Evolutionary conservation across 495 filamentous ascomycete species (phyloP).

Genomic region (Cetradonia linearis): DNA sequence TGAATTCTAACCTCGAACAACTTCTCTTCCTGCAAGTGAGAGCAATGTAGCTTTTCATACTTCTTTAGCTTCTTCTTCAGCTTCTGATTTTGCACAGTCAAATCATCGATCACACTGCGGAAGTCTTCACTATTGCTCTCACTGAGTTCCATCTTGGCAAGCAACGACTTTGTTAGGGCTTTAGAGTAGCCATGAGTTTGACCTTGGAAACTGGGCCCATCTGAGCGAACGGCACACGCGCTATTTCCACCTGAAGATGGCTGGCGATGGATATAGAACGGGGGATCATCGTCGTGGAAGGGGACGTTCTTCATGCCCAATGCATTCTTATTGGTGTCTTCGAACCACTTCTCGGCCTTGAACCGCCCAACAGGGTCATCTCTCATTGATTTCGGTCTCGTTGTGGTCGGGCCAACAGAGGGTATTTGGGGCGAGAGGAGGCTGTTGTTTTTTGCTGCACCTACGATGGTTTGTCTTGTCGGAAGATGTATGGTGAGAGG

Average conservation of each 20-base stretch:
- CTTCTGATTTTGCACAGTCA: conserved; percentile 60
- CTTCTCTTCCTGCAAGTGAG: conserved; percentile 52
- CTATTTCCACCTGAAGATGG: conserved; percentile 35
- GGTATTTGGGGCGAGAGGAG: not conserved
- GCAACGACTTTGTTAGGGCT: conserved; percentile 19
- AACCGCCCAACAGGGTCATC: conserved; percentile 4
- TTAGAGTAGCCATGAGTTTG: conserved; percentile 23
- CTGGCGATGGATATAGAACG: conserved; percentile 39
- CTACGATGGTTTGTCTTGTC: not conserved
- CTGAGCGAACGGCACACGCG: conserved; percentile 14
- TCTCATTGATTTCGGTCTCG: not conserved
- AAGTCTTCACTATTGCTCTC: conserved; percentile 49
- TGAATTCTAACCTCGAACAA: conserved; percentile 70
- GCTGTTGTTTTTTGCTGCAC: not conserved
- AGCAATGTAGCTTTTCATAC: conserved; percentile 52
- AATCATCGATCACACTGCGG: conserved; percentile 59
- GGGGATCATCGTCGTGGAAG: conserved; percentile 39
- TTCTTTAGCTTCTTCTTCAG: conserved; percentile 58
- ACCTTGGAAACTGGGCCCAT: conserved; percentile 7
- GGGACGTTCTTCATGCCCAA: conserved; percentile 12
- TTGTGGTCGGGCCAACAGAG: conserved; percentile 1
- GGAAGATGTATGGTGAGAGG: not conserved
- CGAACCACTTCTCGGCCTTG: conserved; percentile 27
- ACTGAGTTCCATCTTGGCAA: conserved; percentile 29
- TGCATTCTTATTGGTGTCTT: conserved; percentile 26